phyloP scores from a whole-genome alignment of 129 eudicot species.

The Pulicaria dysenterica region DNA sequence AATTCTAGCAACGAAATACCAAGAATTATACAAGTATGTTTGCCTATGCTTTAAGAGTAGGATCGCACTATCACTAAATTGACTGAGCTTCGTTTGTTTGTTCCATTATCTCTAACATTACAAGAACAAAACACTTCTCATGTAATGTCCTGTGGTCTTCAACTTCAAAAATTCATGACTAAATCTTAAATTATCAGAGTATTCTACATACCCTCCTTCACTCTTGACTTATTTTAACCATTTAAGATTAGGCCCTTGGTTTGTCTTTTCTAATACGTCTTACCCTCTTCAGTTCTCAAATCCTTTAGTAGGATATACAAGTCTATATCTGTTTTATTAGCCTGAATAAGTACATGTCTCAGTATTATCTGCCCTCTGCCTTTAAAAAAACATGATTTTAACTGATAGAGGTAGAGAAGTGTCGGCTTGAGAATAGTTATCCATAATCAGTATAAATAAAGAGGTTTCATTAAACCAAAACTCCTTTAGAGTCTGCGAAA shows the following conservation, averaged over 20 bases:
- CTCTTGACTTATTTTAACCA: not conserved
- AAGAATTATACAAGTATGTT: not conserved
- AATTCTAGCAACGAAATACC: not conserved
- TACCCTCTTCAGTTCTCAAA: slow-evolving; percentile 9
- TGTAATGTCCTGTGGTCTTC: not conserved
- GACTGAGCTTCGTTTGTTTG: no score
- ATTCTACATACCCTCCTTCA: not conserved
- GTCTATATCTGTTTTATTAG: not conserved
- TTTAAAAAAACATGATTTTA: not conserved
- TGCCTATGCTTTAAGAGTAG: not conserved
- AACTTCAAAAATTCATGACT: not conserved
- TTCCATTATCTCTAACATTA: not conserved
- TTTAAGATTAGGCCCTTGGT: slow-evolving; percentile 9
- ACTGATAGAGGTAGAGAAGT: no score
- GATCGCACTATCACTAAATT: no score
- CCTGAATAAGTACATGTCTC: slow-evolving; percentile 1
- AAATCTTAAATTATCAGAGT: not conserved
- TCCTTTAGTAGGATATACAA: not conserved
- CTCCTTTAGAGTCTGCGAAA: no score
- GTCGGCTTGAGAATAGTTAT: no score
- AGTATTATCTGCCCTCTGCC: not conserved
- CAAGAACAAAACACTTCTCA: not conserved
- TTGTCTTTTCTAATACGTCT: not conserved
- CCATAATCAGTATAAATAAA: no score
- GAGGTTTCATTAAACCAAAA: no score